A percentile compares a stretch with the other conserved stretches of the same genome.
Conservation (phyloP, 192 early-diverging fungal genomes). For the Physocladia obscura region DNA sequence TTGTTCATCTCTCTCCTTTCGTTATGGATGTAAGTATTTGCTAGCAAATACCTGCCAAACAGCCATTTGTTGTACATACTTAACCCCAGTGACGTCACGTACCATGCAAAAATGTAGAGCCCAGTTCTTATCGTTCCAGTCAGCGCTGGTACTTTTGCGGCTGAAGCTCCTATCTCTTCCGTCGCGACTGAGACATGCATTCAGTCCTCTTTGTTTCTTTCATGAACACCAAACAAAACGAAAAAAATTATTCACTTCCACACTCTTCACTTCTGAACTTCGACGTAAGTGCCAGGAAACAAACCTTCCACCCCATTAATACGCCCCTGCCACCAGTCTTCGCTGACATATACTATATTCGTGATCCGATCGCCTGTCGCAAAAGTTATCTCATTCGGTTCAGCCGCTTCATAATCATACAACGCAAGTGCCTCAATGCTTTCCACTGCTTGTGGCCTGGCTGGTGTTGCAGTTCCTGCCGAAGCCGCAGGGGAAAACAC, state of each 20-base stretch:
- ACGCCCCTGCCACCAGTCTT: slow-evolving; percentile 92
- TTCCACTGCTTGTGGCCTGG: neutral
- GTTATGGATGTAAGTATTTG: neutral
- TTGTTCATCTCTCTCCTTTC: no score
- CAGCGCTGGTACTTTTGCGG: no score
- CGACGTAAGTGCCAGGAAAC: slow-evolving; percentile 3
- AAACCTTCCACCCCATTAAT: slow-evolving; percentile 35
- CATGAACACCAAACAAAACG: no score
- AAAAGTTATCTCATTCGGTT: slow-evolving; percentile 87
- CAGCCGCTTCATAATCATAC: slow-evolving; percentile 85
- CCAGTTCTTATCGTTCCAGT: neutral
- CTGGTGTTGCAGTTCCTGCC: slow-evolving; percentile 1
- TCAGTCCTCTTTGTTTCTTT: no score
- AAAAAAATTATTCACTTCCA: no score
- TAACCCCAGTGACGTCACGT: slow-evolving; percentile 71
- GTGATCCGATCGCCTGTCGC: slow-evolving; percentile 69
- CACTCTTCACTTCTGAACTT: no score
- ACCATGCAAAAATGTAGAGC: slow-evolving; percentile 57
- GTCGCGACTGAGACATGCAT: no score
- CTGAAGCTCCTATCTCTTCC: no score
- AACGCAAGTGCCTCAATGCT: slow-evolving; percentile 26
- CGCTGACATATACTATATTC: slow-evolving; percentile 76
- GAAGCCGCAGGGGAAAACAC: neutral
- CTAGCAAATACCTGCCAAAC: slow-evolving; percentile 54
- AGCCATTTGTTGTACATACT: slow-evolving; percentile 94